Conservation (phyloP, 176 grass and related monocot species). For the Puccinellia tenuiflora region DNA sequence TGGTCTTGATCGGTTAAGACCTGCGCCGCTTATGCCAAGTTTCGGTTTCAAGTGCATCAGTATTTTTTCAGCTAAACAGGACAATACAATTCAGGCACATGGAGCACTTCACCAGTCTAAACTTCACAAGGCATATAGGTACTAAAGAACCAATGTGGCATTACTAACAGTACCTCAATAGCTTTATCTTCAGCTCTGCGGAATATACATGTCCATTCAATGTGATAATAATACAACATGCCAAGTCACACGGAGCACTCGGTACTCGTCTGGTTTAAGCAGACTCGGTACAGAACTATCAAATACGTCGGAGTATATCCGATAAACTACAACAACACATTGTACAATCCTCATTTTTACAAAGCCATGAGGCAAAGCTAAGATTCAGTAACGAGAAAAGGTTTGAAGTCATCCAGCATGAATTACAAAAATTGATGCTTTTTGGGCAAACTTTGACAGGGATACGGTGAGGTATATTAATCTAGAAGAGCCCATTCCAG, state of each 20-base stretch:
- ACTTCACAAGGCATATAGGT: neutral
- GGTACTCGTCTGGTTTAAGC: neutral
- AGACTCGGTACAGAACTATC: neutral
- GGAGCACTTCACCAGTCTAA: neutral
- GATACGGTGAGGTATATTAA: conserved; percentile 22
- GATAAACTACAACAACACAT: conserved; percentile 32
- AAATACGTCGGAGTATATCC: neutral
- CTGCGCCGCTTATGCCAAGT: neutral
- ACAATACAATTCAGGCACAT: neutral
- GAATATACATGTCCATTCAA: neutral
- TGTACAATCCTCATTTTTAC: conserved; percentile 42
- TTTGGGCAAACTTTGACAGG: conserved; percentile 6
- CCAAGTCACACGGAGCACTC: neutral
- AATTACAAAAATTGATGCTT: neutral
- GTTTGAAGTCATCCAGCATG: conserved; percentile 17
- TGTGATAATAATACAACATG: conserved; percentile 17
- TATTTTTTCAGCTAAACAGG: neutral
- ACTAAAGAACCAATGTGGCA: neutral
- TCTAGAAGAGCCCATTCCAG: conserved; percentile 79
- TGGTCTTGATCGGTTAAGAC: neutral
- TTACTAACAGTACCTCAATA: neutral
- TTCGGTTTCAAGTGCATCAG: neutral
- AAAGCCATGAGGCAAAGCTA: conserved; percentile 8
- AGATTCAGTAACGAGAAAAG: neutral
- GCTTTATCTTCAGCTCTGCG: neutral